Evolutionary conservation across 1,139 yeast species (phyloP), one percentile per base, ranked within the genome.

Genomic region (Nakaseomyces kungkrabaensis): DNA sequence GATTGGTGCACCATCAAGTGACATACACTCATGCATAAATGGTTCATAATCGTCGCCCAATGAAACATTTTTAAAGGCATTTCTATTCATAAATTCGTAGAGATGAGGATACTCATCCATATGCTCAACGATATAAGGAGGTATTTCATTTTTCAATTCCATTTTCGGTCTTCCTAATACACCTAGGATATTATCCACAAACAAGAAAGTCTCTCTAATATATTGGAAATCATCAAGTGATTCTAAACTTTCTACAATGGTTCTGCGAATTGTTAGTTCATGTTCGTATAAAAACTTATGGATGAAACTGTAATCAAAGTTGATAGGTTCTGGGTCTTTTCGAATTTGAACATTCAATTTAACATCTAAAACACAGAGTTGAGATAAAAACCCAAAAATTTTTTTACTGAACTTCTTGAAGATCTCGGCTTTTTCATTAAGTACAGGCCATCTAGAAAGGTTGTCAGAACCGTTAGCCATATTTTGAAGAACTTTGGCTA

Each of bases 401-500:
- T 73, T 73, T 6, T 64, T 59, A 49, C 75, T 78, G 51, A 79
- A 64, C 3, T 56, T 69, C n/a, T 68, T 62, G 48, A 85, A 63
- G 49, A 75, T 76, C 0, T 70, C 74, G 43, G 63, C 62, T 50
- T 72, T 68, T 1, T 69, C 52, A 29, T 67, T 68, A 45, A 85
- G 63, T 1, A 78, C 69, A 1, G 84, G 81, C 79, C 86, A 79
- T 60, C 77, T 83, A 26, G 79, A 66, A n/a, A 81, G 71, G 1
- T 73, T 68, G 44, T 77, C 69, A 0, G 89, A 73, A 7, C 88
- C 92, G 60, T 92, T 92, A 0, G 96, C 97, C 72, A 90, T 77
- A 58, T 83, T 81, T 68, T 92, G 98, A 45, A 90, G 70, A 26
- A 86, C 81, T 60, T 88, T 87, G 1, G 96, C 97, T 44, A 92